phyloP scores from a whole-genome alignment of 179 eudicot species.

The Beta macrorhiza region DNA sequence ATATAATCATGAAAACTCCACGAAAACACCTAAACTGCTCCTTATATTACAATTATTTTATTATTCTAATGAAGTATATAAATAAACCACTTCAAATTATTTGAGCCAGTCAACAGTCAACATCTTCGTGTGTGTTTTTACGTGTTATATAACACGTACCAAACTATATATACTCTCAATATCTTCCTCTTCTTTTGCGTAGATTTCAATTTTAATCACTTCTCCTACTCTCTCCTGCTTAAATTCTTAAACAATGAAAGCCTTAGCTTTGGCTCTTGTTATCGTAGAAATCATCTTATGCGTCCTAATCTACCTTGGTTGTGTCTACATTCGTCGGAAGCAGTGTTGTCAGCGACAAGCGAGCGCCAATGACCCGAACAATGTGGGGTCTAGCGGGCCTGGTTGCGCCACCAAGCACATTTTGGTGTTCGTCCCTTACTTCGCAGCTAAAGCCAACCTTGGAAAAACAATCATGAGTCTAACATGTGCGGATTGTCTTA shows the following conservation, averaged over 20 bases:
- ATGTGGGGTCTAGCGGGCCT: neutral
- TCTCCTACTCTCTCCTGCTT: neutral
- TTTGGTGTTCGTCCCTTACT: slow-evolving; percentile 43
- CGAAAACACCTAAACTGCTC: neutral
- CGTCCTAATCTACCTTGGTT: slow-evolving; percentile 46
- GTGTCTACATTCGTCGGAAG: slow-evolving; percentile 46
- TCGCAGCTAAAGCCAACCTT: slow-evolving; percentile 28
- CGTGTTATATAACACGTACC: neutral
- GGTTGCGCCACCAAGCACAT: slow-evolving; percentile 17
- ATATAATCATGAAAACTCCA: neutral
- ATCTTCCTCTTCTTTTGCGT: neutral
- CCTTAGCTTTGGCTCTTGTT: slow-evolving; percentile 19
- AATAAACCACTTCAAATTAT: neutral
- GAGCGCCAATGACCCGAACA: neutral
- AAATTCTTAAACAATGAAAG: slow-evolving; percentile 17
- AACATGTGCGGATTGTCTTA: slow-evolving; percentile 54
- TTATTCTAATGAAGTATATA: too few relatives aligned
- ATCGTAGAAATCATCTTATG: slow-evolving; percentile 35
- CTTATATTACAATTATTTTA: too few relatives aligned
- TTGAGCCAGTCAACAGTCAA: neutral
- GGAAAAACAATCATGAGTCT: slow-evolving; percentile 1
- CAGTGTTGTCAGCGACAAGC: neutral
- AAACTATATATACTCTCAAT: neutral
- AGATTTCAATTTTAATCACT: neutral
- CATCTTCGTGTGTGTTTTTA: neutral